A percentile compares a stretch with the other conserved stretches of the same genome.
phyloP scores from a whole-genome alignment of 192 early-diverging fungal species.

The Podila epigama region DNA sequence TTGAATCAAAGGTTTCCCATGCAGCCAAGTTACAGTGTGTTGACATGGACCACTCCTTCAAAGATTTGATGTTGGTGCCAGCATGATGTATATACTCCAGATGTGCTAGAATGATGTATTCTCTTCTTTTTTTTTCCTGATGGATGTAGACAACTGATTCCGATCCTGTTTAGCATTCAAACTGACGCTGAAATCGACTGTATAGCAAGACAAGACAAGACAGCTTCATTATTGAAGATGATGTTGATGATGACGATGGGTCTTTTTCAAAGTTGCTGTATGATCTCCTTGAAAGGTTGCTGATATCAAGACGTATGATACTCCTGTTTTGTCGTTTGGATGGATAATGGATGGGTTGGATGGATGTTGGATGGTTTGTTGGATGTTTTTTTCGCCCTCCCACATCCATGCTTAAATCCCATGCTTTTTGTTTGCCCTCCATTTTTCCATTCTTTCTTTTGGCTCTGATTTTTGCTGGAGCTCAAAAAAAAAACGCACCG shows the following conservation, averaged over 20 bases:
- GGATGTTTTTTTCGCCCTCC: not conserved
- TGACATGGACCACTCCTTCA: too few species aligned
- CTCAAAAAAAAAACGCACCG: not conserved
- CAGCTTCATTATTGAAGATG: too few species aligned
- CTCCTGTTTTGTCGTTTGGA: not conserved
- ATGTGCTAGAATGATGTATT: not conserved
- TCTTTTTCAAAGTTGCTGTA: too few species aligned
- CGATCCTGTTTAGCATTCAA: too few species aligned
- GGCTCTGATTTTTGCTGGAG: too few species aligned
- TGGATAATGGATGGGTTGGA: not conserved
- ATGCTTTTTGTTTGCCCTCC: too few species aligned
- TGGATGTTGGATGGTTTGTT: not conserved
- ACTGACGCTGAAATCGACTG: too few species aligned
- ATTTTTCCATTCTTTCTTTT: too few species aligned
- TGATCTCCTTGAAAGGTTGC: too few species aligned
- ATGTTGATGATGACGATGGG: too few species aligned
- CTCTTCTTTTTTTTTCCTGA: not conserved
- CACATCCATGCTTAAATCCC: not conserved
- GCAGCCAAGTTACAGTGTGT: not conserved
- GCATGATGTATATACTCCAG: not conserved
- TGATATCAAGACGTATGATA: not conserved
- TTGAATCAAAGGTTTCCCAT: not conserved
- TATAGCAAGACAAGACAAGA: too few species aligned
- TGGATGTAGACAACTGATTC: not conserved
- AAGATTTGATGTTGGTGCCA: constrained; percentile 4